Conservation (phyloP, 2,329 filamentous ascomycete species). For the Trichoderma semiorbis region DNA sequence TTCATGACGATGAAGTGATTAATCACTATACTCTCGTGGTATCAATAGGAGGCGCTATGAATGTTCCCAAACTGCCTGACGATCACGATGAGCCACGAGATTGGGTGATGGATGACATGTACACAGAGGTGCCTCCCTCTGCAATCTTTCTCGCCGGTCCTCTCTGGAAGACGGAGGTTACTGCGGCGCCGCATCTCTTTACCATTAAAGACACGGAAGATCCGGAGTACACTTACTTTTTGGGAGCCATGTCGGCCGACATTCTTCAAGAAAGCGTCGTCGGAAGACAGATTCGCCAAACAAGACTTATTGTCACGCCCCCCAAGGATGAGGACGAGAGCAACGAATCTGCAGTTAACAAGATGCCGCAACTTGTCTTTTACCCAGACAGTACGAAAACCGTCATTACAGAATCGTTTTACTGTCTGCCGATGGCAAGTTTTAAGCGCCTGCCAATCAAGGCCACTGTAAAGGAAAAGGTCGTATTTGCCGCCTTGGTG, state of each 20-base stretch:
- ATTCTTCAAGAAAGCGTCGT: not conserved
- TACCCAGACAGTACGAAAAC: not conserved
- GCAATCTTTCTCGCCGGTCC: not conserved
- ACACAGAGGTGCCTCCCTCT: constrained; percentile 8
- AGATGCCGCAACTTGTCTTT: constrained; percentile 9
- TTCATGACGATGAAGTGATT: not conserved
- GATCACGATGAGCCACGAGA: not conserved
- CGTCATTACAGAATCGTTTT: not conserved
- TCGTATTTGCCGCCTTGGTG: not conserved
- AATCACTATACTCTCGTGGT: not conserved
- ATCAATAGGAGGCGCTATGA: not conserved
- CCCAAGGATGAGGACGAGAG: not conserved
- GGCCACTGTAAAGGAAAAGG: not conserved
- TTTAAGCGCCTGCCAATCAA: constrained; percentile 15
- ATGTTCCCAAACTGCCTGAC: constrained; percentile 9
- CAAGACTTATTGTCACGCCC: not conserved
- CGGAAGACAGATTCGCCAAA: not conserved
- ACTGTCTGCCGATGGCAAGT: constrained; percentile 1
- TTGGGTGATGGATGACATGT: constrained; percentile 13
- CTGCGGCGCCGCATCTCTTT: not conserved
- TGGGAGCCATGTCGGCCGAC: constrained; percentile 9
- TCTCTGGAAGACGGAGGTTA: constrained; percentile 9
- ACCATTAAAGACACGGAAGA: constrained; percentile 4
- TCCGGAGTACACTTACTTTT: constrained; percentile 1
- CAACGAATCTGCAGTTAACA: not conserved